These are phyloP conservation scores for Microcera coccophila DNA, from an alignment of 2,329 filamentous ascomycete species.

Conservation along the genomic window DNA sequence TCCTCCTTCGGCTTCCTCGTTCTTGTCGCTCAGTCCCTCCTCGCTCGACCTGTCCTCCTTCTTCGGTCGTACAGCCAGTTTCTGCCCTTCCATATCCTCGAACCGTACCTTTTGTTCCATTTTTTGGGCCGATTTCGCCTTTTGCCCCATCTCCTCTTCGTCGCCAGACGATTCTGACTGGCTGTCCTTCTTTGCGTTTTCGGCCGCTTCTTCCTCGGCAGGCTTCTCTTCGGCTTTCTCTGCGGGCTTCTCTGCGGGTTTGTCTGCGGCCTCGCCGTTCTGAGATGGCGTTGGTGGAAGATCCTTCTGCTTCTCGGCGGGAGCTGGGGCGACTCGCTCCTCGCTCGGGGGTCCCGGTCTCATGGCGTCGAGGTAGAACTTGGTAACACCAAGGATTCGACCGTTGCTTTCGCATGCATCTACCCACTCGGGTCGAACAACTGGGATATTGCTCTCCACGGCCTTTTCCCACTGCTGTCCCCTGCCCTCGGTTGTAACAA, in stretches of 20 bases:
- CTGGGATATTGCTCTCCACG: constrained; percentile 94
- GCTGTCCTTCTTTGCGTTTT: constrained; percentile 16
- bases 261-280: constrained; percentile 18
- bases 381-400: constrained; percentile 86
- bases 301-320: constrained; percentile 34
- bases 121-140: constrained; percentile 30
- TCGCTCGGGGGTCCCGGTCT: constrained; percentile 42
- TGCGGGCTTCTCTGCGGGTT: constrained; percentile 28
- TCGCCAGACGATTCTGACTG: constrained; percentile 21
- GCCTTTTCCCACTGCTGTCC: constrained; percentile 94
- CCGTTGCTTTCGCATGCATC: constrained; percentile 94
- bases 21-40: constrained; percentile 29
- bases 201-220: constrained; percentile 15
- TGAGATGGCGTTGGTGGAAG: constrained; percentile 22
- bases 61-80: constrained; percentile 43
- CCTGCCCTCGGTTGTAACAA: constrained; percentile 90
- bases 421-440: constrained; percentile 95
- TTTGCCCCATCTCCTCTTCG: constrained; percentile 34
- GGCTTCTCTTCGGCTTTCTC: constrained; percentile 29
- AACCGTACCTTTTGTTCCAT: constrained; percentile 56
- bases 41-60: constrained; percentile 31
- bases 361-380: constrained; percentile 88
- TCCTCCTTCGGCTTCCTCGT: constrained; percentile 32
- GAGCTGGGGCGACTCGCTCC: constrained; percentile 28
- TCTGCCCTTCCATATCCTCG: constrained; percentile 54